Evolutionary conservation across 352 stramenopile species (phyloP).

Genomic region (Phytophthora cactorum): DNA sequence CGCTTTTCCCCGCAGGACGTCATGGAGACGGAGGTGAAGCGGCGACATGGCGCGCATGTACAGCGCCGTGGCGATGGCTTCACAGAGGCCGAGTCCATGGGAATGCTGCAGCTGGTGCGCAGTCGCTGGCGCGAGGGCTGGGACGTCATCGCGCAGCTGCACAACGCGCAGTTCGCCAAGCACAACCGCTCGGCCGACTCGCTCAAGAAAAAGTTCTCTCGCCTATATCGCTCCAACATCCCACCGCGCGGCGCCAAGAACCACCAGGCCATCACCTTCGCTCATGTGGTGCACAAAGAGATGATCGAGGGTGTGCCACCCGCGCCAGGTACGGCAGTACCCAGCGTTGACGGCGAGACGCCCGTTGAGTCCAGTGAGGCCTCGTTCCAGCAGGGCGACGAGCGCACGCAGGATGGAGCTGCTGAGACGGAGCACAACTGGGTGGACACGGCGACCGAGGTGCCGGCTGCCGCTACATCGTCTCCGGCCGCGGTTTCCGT

Average conservation of each 20-base stretch:
- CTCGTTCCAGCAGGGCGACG: constrained; percentile 26
- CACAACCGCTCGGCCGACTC: constrained; percentile 48
- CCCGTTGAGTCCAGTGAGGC: constrained; percentile 21
- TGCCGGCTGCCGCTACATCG: constrained; percentile 1
- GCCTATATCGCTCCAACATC: constrained; percentile 39
- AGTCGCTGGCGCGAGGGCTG: constrained; percentile 43
- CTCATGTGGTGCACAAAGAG: constrained; percentile 44
- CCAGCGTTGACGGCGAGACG: constrained; percentile 17
- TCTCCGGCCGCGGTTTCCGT: constrained; percentile 5
- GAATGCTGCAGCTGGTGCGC: constrained; percentile 44
- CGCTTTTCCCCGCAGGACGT: constrained; percentile 25
- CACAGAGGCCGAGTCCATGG: constrained; percentile 46
- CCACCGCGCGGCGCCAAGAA: constrained; percentile 45
- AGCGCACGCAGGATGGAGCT: constrained; percentile 25
- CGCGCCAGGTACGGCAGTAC: constrained; percentile 1
- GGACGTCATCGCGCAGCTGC: constrained; percentile 43
- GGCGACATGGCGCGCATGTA: constrained; percentile 25
- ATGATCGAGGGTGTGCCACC: constrained; percentile 36
- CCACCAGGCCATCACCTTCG: constrained; percentile 39
- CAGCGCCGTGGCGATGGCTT: constrained; percentile 49
- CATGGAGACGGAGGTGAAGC: constrained; percentile 35
- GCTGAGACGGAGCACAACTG: constrained; percentile 38
- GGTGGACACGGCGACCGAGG: constrained; percentile 23
- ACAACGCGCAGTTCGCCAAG: constrained; percentile 46
- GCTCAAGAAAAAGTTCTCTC: constrained; percentile 55